Evolutionary conservation across 371 early-diverging fungal species (phyloP).

Genomic region (Saksenaea oblongispora): DNA sequence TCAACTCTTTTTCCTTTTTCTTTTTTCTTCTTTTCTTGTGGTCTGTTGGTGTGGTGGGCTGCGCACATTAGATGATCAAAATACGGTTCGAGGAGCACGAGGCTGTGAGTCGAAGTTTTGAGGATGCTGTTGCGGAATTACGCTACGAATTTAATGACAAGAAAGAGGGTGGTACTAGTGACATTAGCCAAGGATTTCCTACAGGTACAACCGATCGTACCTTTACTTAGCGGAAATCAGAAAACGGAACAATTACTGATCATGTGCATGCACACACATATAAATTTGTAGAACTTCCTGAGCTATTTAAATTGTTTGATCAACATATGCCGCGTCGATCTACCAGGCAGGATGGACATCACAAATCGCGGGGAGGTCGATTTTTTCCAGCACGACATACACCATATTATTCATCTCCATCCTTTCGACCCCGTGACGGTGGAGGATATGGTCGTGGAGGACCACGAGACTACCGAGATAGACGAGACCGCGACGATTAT

Average conservation of each 20-base stretch:
- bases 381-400: conserved; percentile 10
- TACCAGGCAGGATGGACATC: neutral
- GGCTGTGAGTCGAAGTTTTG: conserved; percentile 41
- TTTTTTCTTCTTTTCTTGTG: neutral
- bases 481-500: conserved; percentile 41
- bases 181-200: neutral
- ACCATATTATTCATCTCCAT: conserved; percentile 12
- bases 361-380: conserved; percentile 10
- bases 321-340: conserved; percentile 14
- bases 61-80: conserved; percentile 35
- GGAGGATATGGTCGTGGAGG: conserved; percentile 27
- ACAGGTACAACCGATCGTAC: conserved; percentile 10
- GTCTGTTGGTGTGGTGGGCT: conserved; percentile 1
- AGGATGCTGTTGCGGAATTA: conserved; percentile 46
- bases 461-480: conserved; percentile 38
- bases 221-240: neutral
- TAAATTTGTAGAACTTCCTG: conserved; percentile 8
- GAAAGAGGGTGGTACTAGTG: conserved; percentile 3
- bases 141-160: conserved; percentile 29
- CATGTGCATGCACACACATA: neutral
- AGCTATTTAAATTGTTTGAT: conserved; percentile 21
- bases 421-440: conserved; percentile 23
- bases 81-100: conserved; percentile 44
- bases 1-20: neutral
- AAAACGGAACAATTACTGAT: neutral